A percentile compares a stretch with the other conserved stretches of the same genome.
These are phyloP conservation scores for Bidens hawaiensis DNA, from an alignment of 140 eudicot genomes.

Conservation along the genomic window DNA sequence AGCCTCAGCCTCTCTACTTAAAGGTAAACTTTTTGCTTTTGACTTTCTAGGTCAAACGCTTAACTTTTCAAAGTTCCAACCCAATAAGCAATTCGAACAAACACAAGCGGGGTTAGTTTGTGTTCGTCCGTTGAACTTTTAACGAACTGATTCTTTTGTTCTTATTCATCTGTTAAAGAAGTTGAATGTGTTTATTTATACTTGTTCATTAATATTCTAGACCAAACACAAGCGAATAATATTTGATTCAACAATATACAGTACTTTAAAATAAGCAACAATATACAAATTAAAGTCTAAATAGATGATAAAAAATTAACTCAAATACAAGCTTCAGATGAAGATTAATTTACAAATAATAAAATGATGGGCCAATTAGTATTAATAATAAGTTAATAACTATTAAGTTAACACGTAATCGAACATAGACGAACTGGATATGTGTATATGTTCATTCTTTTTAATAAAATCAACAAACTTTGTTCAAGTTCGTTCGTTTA, in stretches of 20 bases:
- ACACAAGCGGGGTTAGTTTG: background rate
- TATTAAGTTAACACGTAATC: background rate
- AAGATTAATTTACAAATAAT: background rate
- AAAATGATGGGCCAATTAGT: background rate
- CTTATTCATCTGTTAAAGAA: background rate
- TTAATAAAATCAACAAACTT: background rate
- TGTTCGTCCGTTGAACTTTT: background rate
- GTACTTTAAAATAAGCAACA: background rate
- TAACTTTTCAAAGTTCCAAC: background rate
- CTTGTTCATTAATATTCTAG: background rate
- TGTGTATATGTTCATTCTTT: background rate
- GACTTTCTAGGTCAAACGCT: slow-evolving; percentile 18
- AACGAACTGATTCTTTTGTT: background rate
- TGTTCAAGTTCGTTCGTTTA: background rate
- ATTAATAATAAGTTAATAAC: background rate
- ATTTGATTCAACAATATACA: background rate
- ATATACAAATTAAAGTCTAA: background rate
- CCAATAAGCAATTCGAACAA: background rate
- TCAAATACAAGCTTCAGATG: background rate
- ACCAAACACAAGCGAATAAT: background rate
- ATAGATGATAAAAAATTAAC: background rate
- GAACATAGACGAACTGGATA: background rate
- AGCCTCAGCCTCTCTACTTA: slow-evolving; percentile 62
- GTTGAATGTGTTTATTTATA: background rate
- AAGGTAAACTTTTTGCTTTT: slow-evolving; percentile 43